Base-by-base conservation (phyloP, 208 protist species). In the Crithidia mellificae region DNA sequence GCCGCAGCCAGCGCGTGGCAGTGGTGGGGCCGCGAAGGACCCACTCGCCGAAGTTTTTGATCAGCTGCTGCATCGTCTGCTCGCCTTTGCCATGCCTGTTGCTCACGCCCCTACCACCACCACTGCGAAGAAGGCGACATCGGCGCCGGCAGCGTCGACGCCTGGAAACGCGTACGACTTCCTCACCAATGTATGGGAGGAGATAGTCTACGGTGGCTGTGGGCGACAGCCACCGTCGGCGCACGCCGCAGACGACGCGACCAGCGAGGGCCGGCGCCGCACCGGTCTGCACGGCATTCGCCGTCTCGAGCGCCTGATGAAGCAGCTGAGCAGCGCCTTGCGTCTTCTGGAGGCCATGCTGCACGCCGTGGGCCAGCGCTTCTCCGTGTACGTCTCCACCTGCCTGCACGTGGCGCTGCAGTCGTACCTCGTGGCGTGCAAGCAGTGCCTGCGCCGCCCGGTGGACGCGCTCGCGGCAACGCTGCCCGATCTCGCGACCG, bases 371-470 rank as follows among this genome's bases (percentile, higher is more conserved):
- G 90, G 90, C 25, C 62, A 74, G 54, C 76, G 70, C 32, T 93
- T 96, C 61, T 71, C 78, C 7, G 71, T 78, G 27, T 93, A 86
- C 80, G 82, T 83, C 20, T n/a, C 68, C 1, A 78, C 79, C 3
- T 96, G 87, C 64, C 58, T 91, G 24, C 24, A 85, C 43, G 56
- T 96, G 22, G 77, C 78, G 1, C 52, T 93, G 7, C 83, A 93
- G 53, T 67, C 78, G 24, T 96, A 93, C 69, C 80, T 95, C n/a
- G 63, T 93, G 9, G 73, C 81, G 44, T 93, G 85, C 63, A 84
- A 84, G 57, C 82, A 91, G 39, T 34, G 70, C 29, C 78, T 95
- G 24, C 71, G 64, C 20, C 47, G 47, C 4, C 59, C 72, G 7
- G 24, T 91, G 2, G 76, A 83, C 14, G 39, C 39, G 6, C 54